Conservation (phyloP, 768 basidiomycete species). For the Tremella yokohamensis region DNA sequence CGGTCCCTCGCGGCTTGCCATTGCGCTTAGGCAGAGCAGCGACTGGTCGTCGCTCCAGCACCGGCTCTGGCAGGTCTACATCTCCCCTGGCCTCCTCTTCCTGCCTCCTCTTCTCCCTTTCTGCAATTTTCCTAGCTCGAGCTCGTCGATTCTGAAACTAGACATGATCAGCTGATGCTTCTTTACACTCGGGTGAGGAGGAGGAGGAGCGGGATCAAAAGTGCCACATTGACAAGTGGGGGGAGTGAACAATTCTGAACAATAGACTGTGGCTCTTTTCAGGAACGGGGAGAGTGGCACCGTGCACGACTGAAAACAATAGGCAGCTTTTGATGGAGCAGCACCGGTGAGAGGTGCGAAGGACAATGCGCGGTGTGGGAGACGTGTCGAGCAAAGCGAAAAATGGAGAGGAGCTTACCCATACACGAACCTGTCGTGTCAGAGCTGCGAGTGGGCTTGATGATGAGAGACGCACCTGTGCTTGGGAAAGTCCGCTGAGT, state of each 20-base stretch:
- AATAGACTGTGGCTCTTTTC: conserved; percentile 13
- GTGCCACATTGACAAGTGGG: conserved; percentile 1
- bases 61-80: background rate
- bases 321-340: too few relatives aligned
- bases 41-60: background rate
- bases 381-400: conserved; percentile 6
- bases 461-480: conserved; percentile 32
- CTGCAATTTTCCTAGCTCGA: too few relatives aligned
- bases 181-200: conserved; percentile 1
- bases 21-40: background rate
- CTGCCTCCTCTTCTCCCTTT: background rate
- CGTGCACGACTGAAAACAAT: conserved; percentile 2
- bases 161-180: conserved; percentile 3
- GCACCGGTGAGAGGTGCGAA: too few relatives aligned
- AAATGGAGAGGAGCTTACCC: conserved; percentile 25
- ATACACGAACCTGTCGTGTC: conserved; percentile 35
- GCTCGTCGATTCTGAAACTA: conserved; percentile 2
- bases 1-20: background rate
- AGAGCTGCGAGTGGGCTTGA: background rate
- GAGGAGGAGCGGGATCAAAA: conserved; percentile 5
- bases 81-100: background rate
- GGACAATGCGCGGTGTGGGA: too few relatives aligned
- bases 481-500: conserved; percentile 25
- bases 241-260: background rate
- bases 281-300: conserved; percentile 7